Evolutionary conservation across 768 basidiomycete species (phyloP).

Genomic region (Xerocomellus chrysenteron): DNA sequence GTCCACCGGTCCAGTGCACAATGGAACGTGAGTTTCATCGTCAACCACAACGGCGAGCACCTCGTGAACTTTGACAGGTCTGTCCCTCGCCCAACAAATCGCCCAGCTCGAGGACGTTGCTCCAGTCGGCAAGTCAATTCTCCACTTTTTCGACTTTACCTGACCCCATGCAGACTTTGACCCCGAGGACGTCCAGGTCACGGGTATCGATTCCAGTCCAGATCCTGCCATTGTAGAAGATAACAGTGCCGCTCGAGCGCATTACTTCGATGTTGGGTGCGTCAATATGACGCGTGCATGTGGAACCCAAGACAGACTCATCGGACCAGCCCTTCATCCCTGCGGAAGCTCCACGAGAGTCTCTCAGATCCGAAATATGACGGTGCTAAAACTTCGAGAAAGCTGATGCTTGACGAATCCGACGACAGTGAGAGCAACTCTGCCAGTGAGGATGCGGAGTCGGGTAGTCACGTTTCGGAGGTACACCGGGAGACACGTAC

Average conservation of each 20-base stretch:
- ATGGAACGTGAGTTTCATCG: slow-evolving; percentile 31
- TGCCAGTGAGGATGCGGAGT: slow-evolving; percentile 14
- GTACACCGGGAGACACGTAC: neutral
- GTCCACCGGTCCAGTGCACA: neutral
- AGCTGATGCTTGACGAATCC: slow-evolving; percentile 45
- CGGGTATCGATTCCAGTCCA: slow-evolving; percentile 41
- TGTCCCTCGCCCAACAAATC: slow-evolving; percentile 78
- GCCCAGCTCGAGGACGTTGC: slow-evolving; percentile 72
- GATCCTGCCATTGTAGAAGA: slow-evolving; percentile 34
- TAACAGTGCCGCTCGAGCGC: slow-evolving; percentile 52
- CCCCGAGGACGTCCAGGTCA: slow-evolving; percentile 60
- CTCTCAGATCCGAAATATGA: slow-evolving; percentile 79
- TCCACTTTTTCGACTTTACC: slow-evolving; percentile 3
- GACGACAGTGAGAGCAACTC: slow-evolving; percentile 15
- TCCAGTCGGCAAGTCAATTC: slow-evolving; percentile 55
- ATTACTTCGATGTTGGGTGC: slow-evolving; percentile 86
- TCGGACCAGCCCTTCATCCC: slow-evolving; percentile 56
- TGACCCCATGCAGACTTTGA: slow-evolving; percentile 56
- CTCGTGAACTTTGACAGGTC: slow-evolving; percentile 30
- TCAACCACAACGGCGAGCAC: neutral
- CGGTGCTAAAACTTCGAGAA: slow-evolving; percentile 63
- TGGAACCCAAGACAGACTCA: slow-evolving; percentile 4
- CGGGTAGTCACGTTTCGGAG: slow-evolving; percentile 24
- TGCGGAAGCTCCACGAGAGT: slow-evolving; percentile 65
- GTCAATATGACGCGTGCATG: slow-evolving; percentile 23